phyloP scores from a whole-genome alignment of 2,329 filamentous ascomycete species.

The Fusarium longipes region DNA sequence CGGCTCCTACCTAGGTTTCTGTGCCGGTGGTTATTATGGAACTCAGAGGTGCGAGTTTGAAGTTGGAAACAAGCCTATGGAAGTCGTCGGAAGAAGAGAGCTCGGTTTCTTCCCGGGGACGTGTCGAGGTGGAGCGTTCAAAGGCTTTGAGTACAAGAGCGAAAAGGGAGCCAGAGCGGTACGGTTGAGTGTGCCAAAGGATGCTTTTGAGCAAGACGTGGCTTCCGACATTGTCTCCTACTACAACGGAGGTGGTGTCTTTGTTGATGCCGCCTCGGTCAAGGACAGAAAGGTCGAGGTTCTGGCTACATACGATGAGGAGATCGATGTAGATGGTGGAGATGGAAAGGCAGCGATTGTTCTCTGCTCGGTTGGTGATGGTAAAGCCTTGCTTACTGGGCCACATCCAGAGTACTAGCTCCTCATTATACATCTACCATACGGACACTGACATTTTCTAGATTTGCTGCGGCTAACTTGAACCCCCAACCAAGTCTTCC shows the following conservation, averaged over 20 bases:
- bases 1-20: slow-evolving; percentile 89
- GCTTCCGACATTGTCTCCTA: slow-evolving; percentile 78
- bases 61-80: slow-evolving; percentile 78
- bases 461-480: slow-evolving; percentile 85
- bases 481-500: slow-evolving; percentile 73
- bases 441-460: slow-evolving; percentile 51
- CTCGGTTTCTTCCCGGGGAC: slow-evolving; percentile 88
- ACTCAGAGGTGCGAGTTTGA: slow-evolving; percentile 88
- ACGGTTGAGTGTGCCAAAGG: slow-evolving; percentile 71
- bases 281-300: slow-evolving; percentile 77
- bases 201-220: slow-evolving; percentile 65
- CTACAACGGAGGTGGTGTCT: slow-evolving; percentile 94
- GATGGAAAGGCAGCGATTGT: slow-evolving; percentile 81
- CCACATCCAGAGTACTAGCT: slow-evolving; percentile 85
- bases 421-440: background rate
- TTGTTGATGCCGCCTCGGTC: slow-evolving; percentile 79
- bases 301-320: slow-evolving; percentile 81
- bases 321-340: slow-evolving; percentile 80
- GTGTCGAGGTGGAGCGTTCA: slow-evolving; percentile 87
- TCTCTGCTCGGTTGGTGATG: slow-evolving; percentile 84
- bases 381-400: slow-evolving; percentile 82
- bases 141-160: slow-evolving; percentile 89
- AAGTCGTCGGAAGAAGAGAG: slow-evolving; percentile 87
- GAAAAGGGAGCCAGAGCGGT: slow-evolving; percentile 84
- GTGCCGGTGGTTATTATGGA: slow-evolving; percentile 94